Evolutionary conservation across 768 basidiomycete species (phyloP), one percentile per base, ranked within the genome.

Genomic region (Tricholoma matsutake): DNA sequence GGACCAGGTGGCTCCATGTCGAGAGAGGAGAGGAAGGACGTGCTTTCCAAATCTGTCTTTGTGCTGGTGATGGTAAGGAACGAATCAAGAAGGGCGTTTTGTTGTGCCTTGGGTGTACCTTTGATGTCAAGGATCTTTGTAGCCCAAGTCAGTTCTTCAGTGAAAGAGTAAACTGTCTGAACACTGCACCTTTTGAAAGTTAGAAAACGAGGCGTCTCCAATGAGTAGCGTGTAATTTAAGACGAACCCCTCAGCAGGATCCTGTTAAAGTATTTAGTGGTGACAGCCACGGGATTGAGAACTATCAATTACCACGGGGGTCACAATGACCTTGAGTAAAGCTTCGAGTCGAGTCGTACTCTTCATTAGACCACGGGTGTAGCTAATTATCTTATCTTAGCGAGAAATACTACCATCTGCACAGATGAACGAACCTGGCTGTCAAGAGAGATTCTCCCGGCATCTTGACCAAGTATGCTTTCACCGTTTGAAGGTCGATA

Each of bases 51-150:
- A 57, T 98, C 94, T 28, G 86, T 83, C 71, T 94, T 92, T 4
- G 92, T 95, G 66, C 96, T 96, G 32, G 96, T 98, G 59, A 92
- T 89, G 6, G 92, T 89, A 41, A 98, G 79, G 78, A 98, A 99
- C 20, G 88, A 83, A 71, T 98, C 96, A 39, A 96, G 83, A 13
- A 99, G 85, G 66, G 86, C 85, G 74, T 95, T 94, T 76, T 98
- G 95, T 56, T 91, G 88, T 3, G 77, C 71, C 63, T 93, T 91
- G 0, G 92, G 87, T 0, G 94, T 94, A 6, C 97, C 97, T 73
- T 97, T 97, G 54, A 98, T 81, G 73, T 98, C 96, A 16, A 98
- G 82, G 57, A 98, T 92, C 95, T 97, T 62, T 10, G 34, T 34
- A 35, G 22, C 39, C 37, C 22, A 25, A n/a, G 43, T 51, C 10